Evolutionary conservation across 1,139 yeast species (phyloP).

Genomic region (Blastobotrys buckinghamii): DNA sequence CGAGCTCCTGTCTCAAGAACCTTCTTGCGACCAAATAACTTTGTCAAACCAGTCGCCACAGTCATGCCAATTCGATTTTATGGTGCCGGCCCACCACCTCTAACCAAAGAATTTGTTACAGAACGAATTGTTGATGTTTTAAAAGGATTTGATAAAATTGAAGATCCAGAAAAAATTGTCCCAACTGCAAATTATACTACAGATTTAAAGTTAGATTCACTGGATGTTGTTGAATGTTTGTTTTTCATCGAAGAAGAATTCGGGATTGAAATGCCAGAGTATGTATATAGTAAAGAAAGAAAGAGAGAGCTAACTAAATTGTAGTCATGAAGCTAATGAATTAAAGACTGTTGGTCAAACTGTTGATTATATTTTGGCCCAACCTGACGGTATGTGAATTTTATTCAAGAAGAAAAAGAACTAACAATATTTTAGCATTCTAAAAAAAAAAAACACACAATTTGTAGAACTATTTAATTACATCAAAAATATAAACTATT

Average conservation of each 20-base stretch:
- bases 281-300: conserved; percentile 15
- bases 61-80: conserved; percentile 22
- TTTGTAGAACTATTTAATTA: neutral
- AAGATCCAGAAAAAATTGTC: conserved; percentile 43
- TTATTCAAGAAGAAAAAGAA: neutral
- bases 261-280: conserved; percentile 69
- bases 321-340: conserved; percentile 66
- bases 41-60: neutral
- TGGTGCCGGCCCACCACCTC: conserved; percentile 33
- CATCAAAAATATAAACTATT: neutral
- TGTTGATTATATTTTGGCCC: conserved; percentile 66
- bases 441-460: neutral
- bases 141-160: conserved; percentile 75
- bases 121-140: conserved; percentile 72
- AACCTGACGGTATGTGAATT: conserved; percentile 54
- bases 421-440: conserved; percentile 1
- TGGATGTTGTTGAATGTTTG: conserved; percentile 82
- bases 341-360: conserved; percentile 86
- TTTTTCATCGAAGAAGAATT: conserved; percentile 80
- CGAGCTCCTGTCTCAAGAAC: conserved; percentile 2
- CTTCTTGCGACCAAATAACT: neutral
- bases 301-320: neutral
- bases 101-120: conserved; percentile 43
- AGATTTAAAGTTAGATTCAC: conserved; percentile 80
- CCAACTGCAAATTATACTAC: conserved; percentile 57